Percentiles rank a stretch among this genome's conserved stretches.
Evolutionary conservation across 1,284 basidiomycete species (phyloP).

Genomic region (Trichosporon ovoides): DNA sequence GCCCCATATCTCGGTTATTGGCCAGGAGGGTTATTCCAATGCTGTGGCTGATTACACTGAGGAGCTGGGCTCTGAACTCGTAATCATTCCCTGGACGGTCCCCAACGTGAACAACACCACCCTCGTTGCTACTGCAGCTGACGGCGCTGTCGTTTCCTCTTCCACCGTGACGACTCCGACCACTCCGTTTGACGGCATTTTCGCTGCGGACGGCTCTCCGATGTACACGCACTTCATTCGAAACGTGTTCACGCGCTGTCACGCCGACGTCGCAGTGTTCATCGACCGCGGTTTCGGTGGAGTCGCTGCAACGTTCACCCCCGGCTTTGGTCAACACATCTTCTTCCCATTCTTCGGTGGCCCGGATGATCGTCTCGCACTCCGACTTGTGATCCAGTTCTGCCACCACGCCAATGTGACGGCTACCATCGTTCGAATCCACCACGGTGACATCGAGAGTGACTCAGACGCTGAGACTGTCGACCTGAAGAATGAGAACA

Average conservation of each 20-base stretch:
- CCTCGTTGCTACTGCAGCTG: constrained; percentile 47
- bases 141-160: constrained; percentile 53
- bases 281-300: constrained; percentile 61
- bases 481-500: constrained; percentile 27
- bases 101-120: constrained; percentile 52
- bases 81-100: constrained; percentile 74
- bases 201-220: constrained; percentile 43
- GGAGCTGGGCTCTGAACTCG: constrained; percentile 62
- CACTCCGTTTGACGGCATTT: constrained; percentile 42
- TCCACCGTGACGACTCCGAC: constrained; percentile 43
- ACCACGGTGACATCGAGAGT: constrained; percentile 14
- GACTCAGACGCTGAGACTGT: constrained; percentile 50
- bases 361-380: constrained; percentile 78
- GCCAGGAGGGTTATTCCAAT: constrained; percentile 63
- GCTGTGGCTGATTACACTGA: constrained; percentile 63
- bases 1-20: constrained; percentile 60
- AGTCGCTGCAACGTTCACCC: constrained; percentile 29
- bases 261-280: constrained; percentile 70
- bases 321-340: constrained; percentile 56
- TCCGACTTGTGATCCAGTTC: constrained; percentile 72
- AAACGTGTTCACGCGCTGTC: constrained; percentile 62
- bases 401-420: constrained; percentile 59
- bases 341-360: constrained; percentile 89
- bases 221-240: constrained; percentile 75
- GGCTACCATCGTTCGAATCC: constrained; percentile 65